A percentile compares a stretch with the other conserved stretches of the same genome.
These are phyloP conservation scores for Clarireedia sp. DNA, from an alignment of 2,329 filamentous ascomycete genomes.

Conservation along the genomic window DNA sequence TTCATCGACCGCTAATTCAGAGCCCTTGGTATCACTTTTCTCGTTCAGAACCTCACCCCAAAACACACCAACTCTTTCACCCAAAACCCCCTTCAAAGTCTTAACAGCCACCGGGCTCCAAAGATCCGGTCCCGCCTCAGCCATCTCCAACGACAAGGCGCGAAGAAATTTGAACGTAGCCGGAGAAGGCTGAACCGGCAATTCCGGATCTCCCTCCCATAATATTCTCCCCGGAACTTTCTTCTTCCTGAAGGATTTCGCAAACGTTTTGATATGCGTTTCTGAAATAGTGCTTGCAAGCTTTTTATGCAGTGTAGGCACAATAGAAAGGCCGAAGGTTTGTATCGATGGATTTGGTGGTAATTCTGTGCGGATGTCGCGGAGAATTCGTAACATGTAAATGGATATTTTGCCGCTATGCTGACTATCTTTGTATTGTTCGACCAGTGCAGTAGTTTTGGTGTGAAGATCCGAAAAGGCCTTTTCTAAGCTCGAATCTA, in stretches of 20 bases:
- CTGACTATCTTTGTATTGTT: constrained; percentile 36
- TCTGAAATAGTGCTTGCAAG: constrained; percentile 48
- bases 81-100: constrained; percentile 52
- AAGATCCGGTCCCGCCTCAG: constrained; percentile 62
- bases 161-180: constrained; percentile 65
- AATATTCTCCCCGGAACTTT: constrained; percentile 55
- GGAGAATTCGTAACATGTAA: constrained; percentile 65
- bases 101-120: constrained; percentile 67
- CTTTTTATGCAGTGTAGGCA: constrained; percentile 56
- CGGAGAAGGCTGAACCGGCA: constrained; percentile 75
- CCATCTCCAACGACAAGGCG: constrained; percentile 59
- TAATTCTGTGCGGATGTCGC: constrained; percentile 63
- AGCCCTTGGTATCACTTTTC: constrained; percentile 14
- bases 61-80: constrained; percentile 39
- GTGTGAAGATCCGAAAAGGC: constrained; percentile 52
- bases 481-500: constrained; percentile 47
- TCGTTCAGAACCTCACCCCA: constrained; percentile 28
- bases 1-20: constrained; percentile 3
- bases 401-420: constrained; percentile 47
- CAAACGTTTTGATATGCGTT: constrained; percentile 42
- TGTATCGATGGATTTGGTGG: constrained; percentile 44
- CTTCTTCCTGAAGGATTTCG: constrained; percentile 35
- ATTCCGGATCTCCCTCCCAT: constrained; percentile 70
- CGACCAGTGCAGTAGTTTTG: constrained; percentile 45
- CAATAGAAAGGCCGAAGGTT: constrained; percentile 50